These are phyloP conservation scores for Penicillium decumbens DNA, from an alignment of 2,329 filamentous ascomycete genomes.

Conservation along the genomic window DNA sequence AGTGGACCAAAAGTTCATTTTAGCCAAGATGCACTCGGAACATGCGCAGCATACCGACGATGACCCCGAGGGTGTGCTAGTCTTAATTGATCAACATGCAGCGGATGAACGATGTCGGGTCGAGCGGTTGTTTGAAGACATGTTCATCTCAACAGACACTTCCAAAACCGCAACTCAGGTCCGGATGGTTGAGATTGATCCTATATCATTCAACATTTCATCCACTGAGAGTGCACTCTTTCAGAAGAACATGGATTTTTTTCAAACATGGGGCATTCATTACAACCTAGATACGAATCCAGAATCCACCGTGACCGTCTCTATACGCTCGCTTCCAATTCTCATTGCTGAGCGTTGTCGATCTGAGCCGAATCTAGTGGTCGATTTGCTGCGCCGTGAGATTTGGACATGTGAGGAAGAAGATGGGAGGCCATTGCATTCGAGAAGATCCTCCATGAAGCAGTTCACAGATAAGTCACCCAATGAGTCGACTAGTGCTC, in stretches of 20 bases:
- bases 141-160: slow-evolving; percentile 36
- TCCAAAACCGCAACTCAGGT: slow-evolving; percentile 6
- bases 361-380: slow-evolving; percentile 64
- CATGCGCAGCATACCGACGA: neutral
- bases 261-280: slow-evolving; percentile 69
- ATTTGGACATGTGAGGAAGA: slow-evolving; percentile 61
- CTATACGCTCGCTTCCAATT: slow-evolving; percentile 60
- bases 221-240: slow-evolving; percentile 59
- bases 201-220: slow-evolving; percentile 63
- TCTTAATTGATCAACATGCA: slow-evolving; percentile 89
- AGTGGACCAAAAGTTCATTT: slow-evolving; percentile 84
- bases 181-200: slow-evolving; percentile 29
- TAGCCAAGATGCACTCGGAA: slow-evolving; percentile 54
- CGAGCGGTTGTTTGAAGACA: slow-evolving; percentile 62
- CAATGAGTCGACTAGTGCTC: neutral
- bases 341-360: slow-evolving; percentile 72
- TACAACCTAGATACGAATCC: slow-evolving; percentile 48
- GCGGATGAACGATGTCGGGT: slow-evolving; percentile 84
- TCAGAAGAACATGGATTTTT: slow-evolving; percentile 49
- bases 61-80: slow-evolving; percentile 44
- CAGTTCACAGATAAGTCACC: neutral
- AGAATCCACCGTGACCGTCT: slow-evolving; percentile 32
- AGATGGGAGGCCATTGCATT: slow-evolving; percentile 11
- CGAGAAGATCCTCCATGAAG: slow-evolving; percentile 3
- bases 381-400: slow-evolving; percentile 70